Evolutionary conservation across 2,329 filamentous ascomycete genomes (phyloP).

Genomic region (Paracorniculantispora psalliotae): DNA sequence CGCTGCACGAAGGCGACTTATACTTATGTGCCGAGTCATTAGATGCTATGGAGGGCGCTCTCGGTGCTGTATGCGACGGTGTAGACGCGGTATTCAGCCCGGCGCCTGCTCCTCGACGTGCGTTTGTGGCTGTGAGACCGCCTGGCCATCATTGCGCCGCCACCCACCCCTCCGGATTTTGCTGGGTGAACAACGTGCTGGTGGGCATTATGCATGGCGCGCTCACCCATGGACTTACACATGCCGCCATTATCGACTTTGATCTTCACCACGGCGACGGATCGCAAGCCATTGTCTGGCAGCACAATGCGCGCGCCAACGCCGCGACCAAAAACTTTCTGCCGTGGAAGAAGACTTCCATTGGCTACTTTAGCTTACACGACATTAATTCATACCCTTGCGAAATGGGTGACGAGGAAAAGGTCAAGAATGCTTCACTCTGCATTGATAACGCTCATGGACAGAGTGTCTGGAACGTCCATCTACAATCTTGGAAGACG

Average conservation of each 20-base stretch:
- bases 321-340: conserved; percentile 64
- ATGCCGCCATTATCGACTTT: conserved; percentile 90
- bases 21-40: conserved; percentile 86
- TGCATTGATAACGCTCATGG: conserved; percentile 93
- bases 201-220: conserved; percentile 91
- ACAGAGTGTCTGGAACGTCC: conserved; percentile 94
- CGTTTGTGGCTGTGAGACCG: conserved; percentile 88
- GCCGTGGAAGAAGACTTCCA: conserved; percentile 74
- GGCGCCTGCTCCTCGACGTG: conserved; percentile 56
- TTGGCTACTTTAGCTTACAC: conserved; percentile 94
- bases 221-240: conserved; percentile 77
- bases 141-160: conserved; percentile 95
- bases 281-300: conserved; percentile 92
- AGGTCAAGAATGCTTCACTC: conserved; percentile 87
- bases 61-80: conserved; percentile 90
- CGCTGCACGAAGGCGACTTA: conserved; percentile 82
- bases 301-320: conserved; percentile 68
- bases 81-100: conserved; percentile 74
- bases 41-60: conserved; percentile 80
- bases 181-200: conserved; percentile 98
- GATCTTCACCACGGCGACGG: conserved; percentile 91
- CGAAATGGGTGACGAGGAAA: conserved; percentile 87
- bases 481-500: conserved; percentile 81
- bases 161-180: conserved; percentile 87
- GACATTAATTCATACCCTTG: conserved; percentile 99